These are phyloP conservation scores for Diaporthe citri DNA, from an alignment of 2,329 filamentous ascomycete genomes.

Conservation along the genomic window DNA sequence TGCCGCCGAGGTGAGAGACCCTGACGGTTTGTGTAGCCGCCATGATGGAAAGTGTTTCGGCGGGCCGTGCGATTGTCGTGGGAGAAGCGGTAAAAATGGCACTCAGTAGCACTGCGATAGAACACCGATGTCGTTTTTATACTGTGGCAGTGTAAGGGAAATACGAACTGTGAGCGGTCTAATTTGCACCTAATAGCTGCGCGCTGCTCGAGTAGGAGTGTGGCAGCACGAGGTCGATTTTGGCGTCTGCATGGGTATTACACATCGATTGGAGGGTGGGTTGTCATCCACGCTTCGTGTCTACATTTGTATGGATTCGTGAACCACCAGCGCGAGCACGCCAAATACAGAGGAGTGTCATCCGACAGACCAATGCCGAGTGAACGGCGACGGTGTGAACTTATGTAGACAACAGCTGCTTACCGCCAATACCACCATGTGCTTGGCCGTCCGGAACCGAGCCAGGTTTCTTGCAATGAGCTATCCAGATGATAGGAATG, in stretches of 20 bases:
- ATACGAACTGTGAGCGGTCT: not conserved
- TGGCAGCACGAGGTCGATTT: not conserved
- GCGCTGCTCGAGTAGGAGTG: not conserved
- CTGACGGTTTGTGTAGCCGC: conserved; percentile 56
- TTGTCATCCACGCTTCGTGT: not conserved
- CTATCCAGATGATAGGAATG: not conserved
- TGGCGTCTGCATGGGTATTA: not conserved
- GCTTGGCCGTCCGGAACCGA: not conserved
- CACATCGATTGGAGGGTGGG: not conserved
- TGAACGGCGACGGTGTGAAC: not conserved
- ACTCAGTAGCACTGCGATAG: not conserved
- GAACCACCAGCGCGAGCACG: not conserved
- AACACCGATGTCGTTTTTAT: too few species aligned
- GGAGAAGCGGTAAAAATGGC: not conserved
- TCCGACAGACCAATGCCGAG: not conserved
- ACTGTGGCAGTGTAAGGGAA: not conserved
- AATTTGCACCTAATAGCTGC: not conserved
- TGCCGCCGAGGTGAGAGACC: conserved; percentile 62
- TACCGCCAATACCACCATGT: fast-evolving
- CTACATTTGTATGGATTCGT: not conserved
- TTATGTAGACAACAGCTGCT: not conserved
- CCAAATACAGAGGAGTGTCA: not conserved
- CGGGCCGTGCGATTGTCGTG: too few species aligned
- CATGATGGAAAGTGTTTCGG: conserved; percentile 38
- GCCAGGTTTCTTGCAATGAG: not conserved